Base-by-base conservation (phyloP, 495 filamentous ascomycete genomes). In the Xeromyces bisporus region DNA sequence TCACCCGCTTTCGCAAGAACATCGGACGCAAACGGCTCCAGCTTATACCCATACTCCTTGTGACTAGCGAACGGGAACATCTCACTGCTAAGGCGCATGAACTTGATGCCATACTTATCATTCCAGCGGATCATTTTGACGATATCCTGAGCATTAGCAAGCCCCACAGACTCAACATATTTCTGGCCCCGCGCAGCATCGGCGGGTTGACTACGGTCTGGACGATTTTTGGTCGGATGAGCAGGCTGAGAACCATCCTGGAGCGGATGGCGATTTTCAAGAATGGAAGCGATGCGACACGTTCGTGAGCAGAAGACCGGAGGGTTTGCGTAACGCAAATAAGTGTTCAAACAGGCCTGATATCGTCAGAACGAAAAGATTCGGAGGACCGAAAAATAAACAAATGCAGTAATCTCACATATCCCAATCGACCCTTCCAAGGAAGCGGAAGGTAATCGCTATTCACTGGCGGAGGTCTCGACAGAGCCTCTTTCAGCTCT, bases 41-140 rank as follows among this genome's bases (percentile, higher is more conserved):
- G 63, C 39, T 75, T 80, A 46, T 94, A 97, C 0, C 85, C 89
- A 39, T 92, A 84, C 34, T 78, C 76, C 15, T 65, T 62, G 40
- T 94, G 85, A 29, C 78, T 87, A 0, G 89, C 85, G 48, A 94
- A 94, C 0, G 87, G 89, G 37, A 94, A 94, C 81, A 93, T 93
- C 45, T 93, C 89, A 41, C 79, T 89, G 41, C 79, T 87, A 12
- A 96, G 62, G 2, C 87, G 75, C 64, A 96, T 66, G 50, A 97
- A 91, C 45, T 79, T 89, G 56, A 94, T 96, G 24, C 73, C 75
- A 35, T 89, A 94, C 33, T 71, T 75, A 36, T 93, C 83, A 46
- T 96, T 94, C 89, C 89, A 97, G 2, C 75, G 67, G 13, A 96
- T 42, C 64, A 94, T 75, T 45, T 91, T 93, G 20, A 67, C 55